These are phyloP conservation scores for Excoecaria agallocha DNA, from an alignment of 345 rosid species.

Conservation along the genomic window DNA sequence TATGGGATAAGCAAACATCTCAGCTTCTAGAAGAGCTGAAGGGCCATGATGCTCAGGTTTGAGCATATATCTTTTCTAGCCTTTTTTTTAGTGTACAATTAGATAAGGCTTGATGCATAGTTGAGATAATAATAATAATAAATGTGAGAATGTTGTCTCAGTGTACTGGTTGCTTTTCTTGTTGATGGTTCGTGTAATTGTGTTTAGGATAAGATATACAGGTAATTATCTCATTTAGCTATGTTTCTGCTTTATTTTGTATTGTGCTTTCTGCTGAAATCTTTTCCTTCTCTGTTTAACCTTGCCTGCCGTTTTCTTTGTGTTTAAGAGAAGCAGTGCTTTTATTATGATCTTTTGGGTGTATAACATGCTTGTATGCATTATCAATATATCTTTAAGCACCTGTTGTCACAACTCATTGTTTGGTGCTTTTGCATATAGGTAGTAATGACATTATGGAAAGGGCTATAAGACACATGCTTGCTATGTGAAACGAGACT, in stretches of 20 bases:
- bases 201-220: not conserved
- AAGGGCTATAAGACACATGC: not conserved
- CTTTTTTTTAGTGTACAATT: constrained; percentile 9
- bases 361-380: not conserved
- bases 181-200: not conserved
- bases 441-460: not conserved
- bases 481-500: not conserved
- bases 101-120: constrained; percentile 2
- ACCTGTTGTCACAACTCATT: not conserved
- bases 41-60: constrained; percentile 95
- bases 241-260: not conserved
- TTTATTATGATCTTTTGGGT: not conserved
- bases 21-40: constrained; percentile 92
- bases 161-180: not conserved
- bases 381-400: not conserved
- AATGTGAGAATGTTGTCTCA: not conserved
- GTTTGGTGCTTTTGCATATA: constrained; percentile 8
- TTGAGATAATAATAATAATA: not conserved
- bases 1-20: constrained; percentile 96
- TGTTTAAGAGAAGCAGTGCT: not conserved
- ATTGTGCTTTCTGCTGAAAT: not conserved
- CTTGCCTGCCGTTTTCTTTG: not conserved
- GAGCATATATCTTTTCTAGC: constrained; percentile 22
- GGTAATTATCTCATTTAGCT: not conserved
- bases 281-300: not conserved